phyloP scores from a whole-genome alignment of 805 yeast species.

The Ogataea trehaloabstinens region DNA sequence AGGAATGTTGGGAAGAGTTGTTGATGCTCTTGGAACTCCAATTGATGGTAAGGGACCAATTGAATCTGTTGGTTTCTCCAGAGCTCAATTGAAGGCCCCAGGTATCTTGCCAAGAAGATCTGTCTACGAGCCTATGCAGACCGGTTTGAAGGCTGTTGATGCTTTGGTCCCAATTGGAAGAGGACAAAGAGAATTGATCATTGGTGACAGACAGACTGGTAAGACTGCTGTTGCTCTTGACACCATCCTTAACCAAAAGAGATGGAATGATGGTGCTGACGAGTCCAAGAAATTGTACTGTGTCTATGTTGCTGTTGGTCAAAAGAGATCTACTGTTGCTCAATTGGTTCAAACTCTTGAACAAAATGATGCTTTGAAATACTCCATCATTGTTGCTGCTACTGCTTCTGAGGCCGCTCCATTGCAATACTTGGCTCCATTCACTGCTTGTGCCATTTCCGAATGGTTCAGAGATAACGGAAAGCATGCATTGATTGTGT shows the following conservation, averaged over 20 bases:
- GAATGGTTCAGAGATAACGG: constrained; percentile 99
- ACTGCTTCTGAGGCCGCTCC: constrained; percentile 99
- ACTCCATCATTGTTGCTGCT: constrained; percentile 97
- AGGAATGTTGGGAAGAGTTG: constrained; percentile 97
- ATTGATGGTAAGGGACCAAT: constrained; percentile 99
- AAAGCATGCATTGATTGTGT: constrained; percentile 93
- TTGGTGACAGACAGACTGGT: constrained; percentile 99
- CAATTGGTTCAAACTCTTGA: constrained; percentile 99
- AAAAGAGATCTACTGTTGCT: constrained; percentile 99
- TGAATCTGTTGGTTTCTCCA: constrained; percentile 74
- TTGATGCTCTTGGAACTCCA: constrained; percentile 98
- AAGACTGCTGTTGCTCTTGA: constrained; percentile 99
- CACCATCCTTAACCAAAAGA: constrained; percentile 98
- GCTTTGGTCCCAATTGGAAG: constrained; percentile 99
- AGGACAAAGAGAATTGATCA: constrained; percentile 99
- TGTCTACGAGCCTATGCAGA: constrained; percentile 99
- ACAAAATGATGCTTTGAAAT: constrained; percentile 96
- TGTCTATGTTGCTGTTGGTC: constrained; percentile 99
- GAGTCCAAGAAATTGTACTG: constrained; percentile 98
- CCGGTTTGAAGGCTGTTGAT: constrained; percentile 99
- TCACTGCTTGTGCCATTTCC: constrained; percentile 99
- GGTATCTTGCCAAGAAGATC: constrained; percentile 99
- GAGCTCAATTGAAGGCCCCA: constrained; percentile 99
- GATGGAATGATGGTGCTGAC: constrained; percentile 94
- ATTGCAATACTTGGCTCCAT: constrained; percentile 99